phyloP scores from a whole-genome alignment of 2,329 filamentous ascomycete species.

The Thelonectria blattea region DNA sequence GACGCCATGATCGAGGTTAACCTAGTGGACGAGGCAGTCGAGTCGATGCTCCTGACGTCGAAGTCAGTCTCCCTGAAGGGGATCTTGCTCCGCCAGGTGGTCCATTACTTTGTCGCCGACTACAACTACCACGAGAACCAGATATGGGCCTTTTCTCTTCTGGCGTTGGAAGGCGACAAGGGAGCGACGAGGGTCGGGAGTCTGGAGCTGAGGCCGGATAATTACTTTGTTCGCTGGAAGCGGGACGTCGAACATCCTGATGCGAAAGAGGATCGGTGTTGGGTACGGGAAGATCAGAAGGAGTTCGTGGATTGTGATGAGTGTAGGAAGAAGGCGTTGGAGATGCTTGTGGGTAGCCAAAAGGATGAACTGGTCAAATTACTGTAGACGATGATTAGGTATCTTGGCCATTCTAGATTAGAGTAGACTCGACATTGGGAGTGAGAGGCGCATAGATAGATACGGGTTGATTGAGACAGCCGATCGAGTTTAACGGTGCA shows the following conservation, averaged over 20 bases:
- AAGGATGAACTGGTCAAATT: background rate
- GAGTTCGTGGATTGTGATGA: constrained; percentile 3
- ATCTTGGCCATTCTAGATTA: background rate
- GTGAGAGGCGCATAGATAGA: no score
- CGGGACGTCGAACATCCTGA: background rate
- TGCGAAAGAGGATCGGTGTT: background rate
- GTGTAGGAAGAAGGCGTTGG: constrained; percentile 3
- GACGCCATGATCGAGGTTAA: constrained; percentile 16
- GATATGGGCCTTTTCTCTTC: constrained; percentile 12
- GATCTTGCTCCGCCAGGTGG: constrained; percentile 13
- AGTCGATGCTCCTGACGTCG: background rate
- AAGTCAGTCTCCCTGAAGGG: constrained; percentile 1
- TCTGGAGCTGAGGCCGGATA: constrained; percentile 14
- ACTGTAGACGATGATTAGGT: background rate
- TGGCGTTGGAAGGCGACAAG: constrained; percentile 1
- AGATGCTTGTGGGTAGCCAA: background rate
- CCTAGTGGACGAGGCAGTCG: constrained; percentile 2
- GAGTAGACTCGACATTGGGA: background rate
- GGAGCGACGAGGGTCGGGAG: constrained; percentile 15
- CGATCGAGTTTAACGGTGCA: no score
- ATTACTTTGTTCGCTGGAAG: constrained; percentile 20
- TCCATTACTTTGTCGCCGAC: no score
- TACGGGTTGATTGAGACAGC: no score
- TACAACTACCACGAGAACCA: background rate
- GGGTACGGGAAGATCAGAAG: background rate